Base-by-base conservation (phyloP, 2,329 filamentous ascomycete species). In the Zasmidium angulare region DNA sequence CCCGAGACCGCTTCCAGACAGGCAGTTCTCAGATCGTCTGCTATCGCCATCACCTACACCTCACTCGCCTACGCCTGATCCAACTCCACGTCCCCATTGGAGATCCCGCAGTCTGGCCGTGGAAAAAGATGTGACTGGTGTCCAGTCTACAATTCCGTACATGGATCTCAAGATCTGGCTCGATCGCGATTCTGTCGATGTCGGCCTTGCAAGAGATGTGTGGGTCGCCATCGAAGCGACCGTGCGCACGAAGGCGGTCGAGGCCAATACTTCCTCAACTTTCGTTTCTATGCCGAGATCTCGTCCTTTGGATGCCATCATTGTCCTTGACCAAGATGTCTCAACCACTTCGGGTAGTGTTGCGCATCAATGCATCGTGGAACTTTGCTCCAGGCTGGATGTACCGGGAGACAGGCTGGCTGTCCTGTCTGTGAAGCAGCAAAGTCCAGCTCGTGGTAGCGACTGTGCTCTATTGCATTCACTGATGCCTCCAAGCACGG, bases 191-290 rank as follows among this genome's bases (percentile, higher is more conserved):
- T 59, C 62, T 6, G 61, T 73, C 19, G 71, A 74, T 56, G 59
- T 67, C 1, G 56, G 58, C n/a, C 29, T 60, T 10, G 62, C 66
- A 9, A 58, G 59, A 21, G 63, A 67, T 24, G 56, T 71, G 3
- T 74, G 72, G 72, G 64, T 72, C 10, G 63, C 68, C 19, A 60
- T 72, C 9, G 64, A 70, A 57, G 68, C 68, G 10, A 65, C 61
- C 14, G 67, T 70, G 4, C 63, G 60, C n/a, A 64, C 61, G 9
- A 61, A 63, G n/a, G 14, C 61, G 12, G 51, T 63, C 11, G 55
- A 61, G 11, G 24, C 56, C n/a, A 22, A 22, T 20, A 26, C 36
- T 31, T 24, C 21, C 11, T 43, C 36, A 43, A 43, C 36, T 3
- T 43, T 10, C n/a, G 9, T 17, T 10, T 43, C 36, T 2, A 53